phyloP scores from a whole-genome alignment of 2,329 filamentous ascomycete genomes.

The Monosporascus ibericus region DNA sequence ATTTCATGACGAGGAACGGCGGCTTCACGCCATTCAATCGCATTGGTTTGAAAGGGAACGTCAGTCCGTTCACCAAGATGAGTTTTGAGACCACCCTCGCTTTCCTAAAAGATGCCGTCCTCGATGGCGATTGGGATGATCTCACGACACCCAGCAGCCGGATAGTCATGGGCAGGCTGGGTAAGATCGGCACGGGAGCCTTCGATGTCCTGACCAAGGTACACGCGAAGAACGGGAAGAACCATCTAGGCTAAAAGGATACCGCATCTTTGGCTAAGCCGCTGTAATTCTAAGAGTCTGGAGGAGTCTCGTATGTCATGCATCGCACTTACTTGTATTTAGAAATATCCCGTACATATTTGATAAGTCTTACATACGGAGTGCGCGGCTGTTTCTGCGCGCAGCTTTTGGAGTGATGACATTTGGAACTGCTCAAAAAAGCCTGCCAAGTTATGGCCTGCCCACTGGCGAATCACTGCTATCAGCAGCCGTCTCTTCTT shows the following conservation, averaged over 20 bases:
- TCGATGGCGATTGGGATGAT: slow-evolving; percentile 87
- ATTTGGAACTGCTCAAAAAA: too few species aligned
- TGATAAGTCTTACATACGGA: too few species aligned
- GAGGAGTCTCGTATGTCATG: too few species aligned
- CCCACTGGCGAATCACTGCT: too few species aligned
- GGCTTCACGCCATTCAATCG: slow-evolving; percentile 89
- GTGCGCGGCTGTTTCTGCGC: too few species aligned
- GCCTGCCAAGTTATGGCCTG: too few species aligned
- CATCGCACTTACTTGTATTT: too few species aligned
- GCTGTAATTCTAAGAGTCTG: too few species aligned
- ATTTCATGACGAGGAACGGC: slow-evolving; percentile 95
- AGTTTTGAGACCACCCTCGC: slow-evolving; percentile 96
- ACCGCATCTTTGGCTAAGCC: too few species aligned
- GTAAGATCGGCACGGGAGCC: slow-evolving; percentile 79
- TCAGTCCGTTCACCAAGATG: slow-evolving; percentile 96
- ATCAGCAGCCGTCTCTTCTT: too few species aligned
- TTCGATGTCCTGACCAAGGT: slow-evolving; percentile 77
- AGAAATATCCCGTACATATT: too few species aligned
- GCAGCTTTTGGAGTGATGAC: too few species aligned
- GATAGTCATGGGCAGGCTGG: slow-evolving; percentile 79
- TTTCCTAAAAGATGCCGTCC: slow-evolving; percentile 86
- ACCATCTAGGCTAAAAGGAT: slow-evolving; percentile 13
- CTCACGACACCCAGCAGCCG: slow-evolving; percentile 78
- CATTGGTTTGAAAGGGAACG: slow-evolving; percentile 76
- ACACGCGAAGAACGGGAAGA: slow-evolving; percentile 44